Evolutionary conservation across 2,329 filamentous ascomycete genomes (phyloP).

Genomic region (Xylariaceae sp.): DNA sequence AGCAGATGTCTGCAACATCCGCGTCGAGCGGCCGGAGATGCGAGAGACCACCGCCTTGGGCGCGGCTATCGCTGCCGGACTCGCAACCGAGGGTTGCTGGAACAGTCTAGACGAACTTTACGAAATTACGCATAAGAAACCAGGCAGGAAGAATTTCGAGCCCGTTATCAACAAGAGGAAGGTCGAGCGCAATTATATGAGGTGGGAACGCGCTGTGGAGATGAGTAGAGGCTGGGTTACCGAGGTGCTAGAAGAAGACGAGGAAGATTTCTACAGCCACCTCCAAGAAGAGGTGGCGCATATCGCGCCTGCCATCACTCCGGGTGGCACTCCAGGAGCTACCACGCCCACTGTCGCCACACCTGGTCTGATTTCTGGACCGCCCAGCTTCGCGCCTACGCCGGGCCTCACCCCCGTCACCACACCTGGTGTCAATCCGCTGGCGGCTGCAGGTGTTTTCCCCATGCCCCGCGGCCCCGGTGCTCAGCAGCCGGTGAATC

Average conservation of each 20-base stretch:
- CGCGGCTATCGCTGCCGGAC: constrained; percentile 84
- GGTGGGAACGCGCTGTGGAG: constrained; percentile 56
- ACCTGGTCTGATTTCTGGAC: too few species aligned
- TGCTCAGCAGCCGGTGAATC: too few species aligned
- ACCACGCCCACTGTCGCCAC: too few species aligned
- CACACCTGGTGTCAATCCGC: too few species aligned
- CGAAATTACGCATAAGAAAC: constrained; percentile 60
- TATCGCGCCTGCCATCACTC: too few species aligned
- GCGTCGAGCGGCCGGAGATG: constrained; percentile 81
- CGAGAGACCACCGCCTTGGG: constrained; percentile 86
- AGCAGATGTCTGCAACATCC: constrained; percentile 78
- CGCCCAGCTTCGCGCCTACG: too few species aligned
- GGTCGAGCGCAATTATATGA: constrained; percentile 43
- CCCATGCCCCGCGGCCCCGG: too few species aligned
- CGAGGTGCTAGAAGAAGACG: constrained; percentile 27
- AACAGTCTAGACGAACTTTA: constrained; percentile 68
- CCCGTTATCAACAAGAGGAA: constrained; percentile 53
- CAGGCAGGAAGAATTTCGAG: constrained; percentile 65
- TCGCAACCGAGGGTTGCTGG: constrained; percentile 73
- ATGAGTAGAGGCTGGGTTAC: constrained; percentile 55
- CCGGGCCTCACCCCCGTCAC: too few species aligned
- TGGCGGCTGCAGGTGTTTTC: too few species aligned
- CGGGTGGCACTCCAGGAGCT: too few species aligned
- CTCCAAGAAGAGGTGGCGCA: too few species aligned
- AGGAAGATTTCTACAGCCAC: not conserved